Percentiles rank a stretch among this genome's conserved stretches.
Conservation (phyloP, 176 grass and related monocot species). For the Triticum turgidum region DNA sequence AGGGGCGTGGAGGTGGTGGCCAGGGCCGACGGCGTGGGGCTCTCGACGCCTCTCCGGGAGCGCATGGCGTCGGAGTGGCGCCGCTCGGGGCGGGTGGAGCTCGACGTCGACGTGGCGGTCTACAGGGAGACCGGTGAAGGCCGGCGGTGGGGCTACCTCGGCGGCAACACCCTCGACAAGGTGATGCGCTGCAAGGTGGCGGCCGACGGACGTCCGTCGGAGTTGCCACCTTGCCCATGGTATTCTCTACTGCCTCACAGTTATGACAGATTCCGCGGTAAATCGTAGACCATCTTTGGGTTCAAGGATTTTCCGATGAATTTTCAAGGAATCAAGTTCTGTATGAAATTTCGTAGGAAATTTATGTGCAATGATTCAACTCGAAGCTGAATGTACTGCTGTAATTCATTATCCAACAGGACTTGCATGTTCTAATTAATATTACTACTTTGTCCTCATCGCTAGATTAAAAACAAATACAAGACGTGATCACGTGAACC, state of each 20-base stretch:
- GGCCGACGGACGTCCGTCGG: background rate
- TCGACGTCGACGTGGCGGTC: conserved; percentile 16
- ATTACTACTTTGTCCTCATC: background rate
- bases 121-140: background rate
- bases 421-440: background rate
- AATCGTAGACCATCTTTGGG: background rate
- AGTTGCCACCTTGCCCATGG: background rate
- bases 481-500: background rate
- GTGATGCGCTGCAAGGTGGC: background rate
- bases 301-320: background rate
- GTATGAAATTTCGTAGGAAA: background rate
- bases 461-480: background rate
- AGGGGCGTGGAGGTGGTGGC: background rate
- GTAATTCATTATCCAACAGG: background rate
- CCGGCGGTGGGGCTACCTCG: background rate
- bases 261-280: background rate
- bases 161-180: background rate
- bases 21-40: conserved; percentile 15
- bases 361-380: background rate
- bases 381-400: background rate
- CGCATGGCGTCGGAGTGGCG: conserved; percentile 23
- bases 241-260: background rate
- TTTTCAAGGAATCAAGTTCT: background rate
- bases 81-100: background rate
- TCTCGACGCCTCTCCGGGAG: background rate